Evolutionary conservation across 192 early-diverging fungal species (phyloP).

Genomic region (Phycomyces blakesleeanus): DNA sequence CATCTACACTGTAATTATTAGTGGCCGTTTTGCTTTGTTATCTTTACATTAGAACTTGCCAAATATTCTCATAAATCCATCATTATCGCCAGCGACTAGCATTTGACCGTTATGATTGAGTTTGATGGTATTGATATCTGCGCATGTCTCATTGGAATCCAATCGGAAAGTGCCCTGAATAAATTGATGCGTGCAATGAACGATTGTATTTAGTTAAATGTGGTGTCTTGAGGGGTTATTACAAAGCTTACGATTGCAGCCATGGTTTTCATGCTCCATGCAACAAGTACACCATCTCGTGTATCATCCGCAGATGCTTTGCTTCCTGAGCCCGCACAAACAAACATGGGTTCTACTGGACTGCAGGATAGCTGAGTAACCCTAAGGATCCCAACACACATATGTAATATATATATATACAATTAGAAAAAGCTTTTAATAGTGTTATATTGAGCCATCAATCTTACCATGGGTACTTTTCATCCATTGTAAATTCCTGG

Average conservation of each 20-base stretch:
- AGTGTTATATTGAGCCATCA: neutral
- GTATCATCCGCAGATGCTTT: conserved; percentile 15
- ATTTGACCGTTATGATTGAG: conserved; percentile 65
- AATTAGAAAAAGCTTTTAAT: neutral
- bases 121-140: conserved; percentile 49
- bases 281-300: conserved; percentile 38
- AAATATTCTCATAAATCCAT: conserved; percentile 49
- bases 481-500: conserved; percentile 50
- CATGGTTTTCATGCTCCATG: conserved; percentile 56
- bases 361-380: conserved; percentile 48
- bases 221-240: neutral
- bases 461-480: conserved; percentile 42
- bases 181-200: too few relatives aligned
- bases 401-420: neutral
- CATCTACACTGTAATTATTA: conserved; percentile 31
- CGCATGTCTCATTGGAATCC: conserved; percentile 18
- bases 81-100: conserved; percentile 50
- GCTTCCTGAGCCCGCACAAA: conserved; percentile 41
- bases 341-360: conserved; percentile 52
- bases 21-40: neutral
- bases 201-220: too few relatives aligned
- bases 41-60: conserved; percentile 26
- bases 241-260: conserved; percentile 36
- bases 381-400: conserved; percentile 19
- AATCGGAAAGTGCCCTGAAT: conserved; percentile 34